phyloP scores from a whole-genome alignment of 2,329 filamentous ascomycete genomes.

The Dothistroma pini region DNA sequence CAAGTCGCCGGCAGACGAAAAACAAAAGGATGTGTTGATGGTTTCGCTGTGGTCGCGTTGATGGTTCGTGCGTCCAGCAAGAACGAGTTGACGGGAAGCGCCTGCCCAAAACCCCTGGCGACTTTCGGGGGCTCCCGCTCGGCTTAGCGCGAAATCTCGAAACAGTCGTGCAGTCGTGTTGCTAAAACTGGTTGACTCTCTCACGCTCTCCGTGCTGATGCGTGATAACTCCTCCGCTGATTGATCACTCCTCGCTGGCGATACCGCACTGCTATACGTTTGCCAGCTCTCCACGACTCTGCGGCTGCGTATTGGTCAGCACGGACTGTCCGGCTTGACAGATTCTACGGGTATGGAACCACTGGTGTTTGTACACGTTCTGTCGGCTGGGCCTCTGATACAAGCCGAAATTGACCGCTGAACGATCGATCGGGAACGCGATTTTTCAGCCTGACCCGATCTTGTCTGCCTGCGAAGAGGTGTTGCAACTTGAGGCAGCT shows the following conservation, averaged over 20 bases:
- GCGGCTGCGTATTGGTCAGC: neutral
- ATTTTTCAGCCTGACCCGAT: neutral
- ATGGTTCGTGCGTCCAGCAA: slow-evolving; percentile 6
- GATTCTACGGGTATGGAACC: neutral
- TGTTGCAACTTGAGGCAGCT: neutral
- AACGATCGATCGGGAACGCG: neutral
- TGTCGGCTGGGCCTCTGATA: neutral
- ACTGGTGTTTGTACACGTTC: neutral
- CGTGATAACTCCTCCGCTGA: neutral
- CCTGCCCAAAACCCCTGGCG: neutral
- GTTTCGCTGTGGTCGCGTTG: slow-evolving; percentile 1
- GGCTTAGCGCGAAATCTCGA: neutral
- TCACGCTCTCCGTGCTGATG: slow-evolving; percentile 2
- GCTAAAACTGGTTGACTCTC: neutral
- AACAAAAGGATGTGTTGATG: slow-evolving; percentile 12
- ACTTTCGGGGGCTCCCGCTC: neutral
- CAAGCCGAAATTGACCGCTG: neutral
- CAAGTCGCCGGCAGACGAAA: neutral
- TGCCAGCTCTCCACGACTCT: neutral
- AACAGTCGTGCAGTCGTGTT: slow-evolving; percentile 1
- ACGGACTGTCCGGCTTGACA: neutral
- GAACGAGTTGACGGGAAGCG: slow-evolving; percentile 2
- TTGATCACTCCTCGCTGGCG: neutral
- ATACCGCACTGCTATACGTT: neutral
- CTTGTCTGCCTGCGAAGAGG: neutral